phyloP scores from a whole-genome alignment of 2,329 filamentous ascomycete genomes.

The Colletotrichum costaricense region DNA sequence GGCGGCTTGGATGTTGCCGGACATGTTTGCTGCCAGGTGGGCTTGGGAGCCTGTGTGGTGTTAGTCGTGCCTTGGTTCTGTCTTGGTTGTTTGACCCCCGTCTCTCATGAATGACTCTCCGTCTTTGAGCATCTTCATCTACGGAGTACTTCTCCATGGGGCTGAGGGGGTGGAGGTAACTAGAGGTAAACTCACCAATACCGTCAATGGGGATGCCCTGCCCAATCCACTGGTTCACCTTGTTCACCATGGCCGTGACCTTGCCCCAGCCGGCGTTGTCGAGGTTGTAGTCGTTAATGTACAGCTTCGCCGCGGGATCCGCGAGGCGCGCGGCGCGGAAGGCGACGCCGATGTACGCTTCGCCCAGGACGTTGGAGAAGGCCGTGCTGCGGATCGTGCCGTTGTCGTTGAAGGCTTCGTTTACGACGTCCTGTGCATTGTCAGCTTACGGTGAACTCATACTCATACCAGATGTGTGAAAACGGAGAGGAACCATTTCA shows the following conservation, averaged over 20 bases:
- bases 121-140: too few species aligned
- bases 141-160: neutral
- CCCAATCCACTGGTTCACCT: constrained; percentile 73
- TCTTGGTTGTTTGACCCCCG: too few species aligned
- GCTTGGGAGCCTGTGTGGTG: constrained; percentile 57
- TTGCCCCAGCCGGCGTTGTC: constrained; percentile 72
- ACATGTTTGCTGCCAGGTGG: constrained; percentile 60
- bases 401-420: constrained; percentile 73
- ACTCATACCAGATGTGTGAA: too few species aligned
- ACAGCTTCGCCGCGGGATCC: constrained; percentile 76
- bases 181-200: constrained; percentile 52
- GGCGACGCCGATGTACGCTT: constrained; percentile 76
- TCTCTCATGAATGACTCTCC: too few species aligned
- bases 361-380: constrained; percentile 76
- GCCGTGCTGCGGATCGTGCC: constrained; percentile 69
- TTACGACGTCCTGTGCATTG: constrained; percentile 65
- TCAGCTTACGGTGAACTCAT: neutral
- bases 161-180: too few species aligned
- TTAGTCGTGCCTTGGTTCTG: neutral
- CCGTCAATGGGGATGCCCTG: constrained; percentile 74
- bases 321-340: constrained; percentile 75
- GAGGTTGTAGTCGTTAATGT: constrained; percentile 81
- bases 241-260: constrained; percentile 61
- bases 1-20: constrained; percentile 58
- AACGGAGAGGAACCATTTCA: neutral